Evolutionary conservation across 805 yeast genomes (phyloP).

Genomic region (Saturnispora gosingensis): DNA sequence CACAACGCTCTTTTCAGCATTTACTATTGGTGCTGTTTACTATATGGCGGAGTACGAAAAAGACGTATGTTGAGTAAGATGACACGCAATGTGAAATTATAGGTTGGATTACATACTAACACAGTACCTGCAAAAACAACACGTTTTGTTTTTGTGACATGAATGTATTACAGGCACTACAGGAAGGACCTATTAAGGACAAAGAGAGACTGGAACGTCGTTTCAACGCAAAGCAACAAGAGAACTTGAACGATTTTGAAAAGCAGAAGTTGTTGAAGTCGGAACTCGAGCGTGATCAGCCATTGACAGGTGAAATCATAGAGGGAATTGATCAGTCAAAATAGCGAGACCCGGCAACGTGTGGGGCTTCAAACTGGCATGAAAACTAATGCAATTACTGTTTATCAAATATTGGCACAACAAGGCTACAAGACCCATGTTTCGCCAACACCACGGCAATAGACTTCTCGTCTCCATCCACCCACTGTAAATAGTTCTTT

Average conservation of each 20-base stretch:
- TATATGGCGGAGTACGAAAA: constrained; percentile 61
- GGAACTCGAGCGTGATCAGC: constrained; percentile 52
- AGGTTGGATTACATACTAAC: background rate
- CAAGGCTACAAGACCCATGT: no score
- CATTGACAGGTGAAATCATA: constrained; percentile 45
- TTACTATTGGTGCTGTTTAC: constrained; percentile 61
- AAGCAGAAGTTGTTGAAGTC: constrained; percentile 52
- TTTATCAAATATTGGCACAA: no score
- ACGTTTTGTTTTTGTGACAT: background rate
- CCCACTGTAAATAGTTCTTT: background rate
- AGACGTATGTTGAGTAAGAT: constrained; percentile 33
- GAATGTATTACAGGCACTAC: constrained; percentile 38
- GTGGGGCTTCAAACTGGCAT: no score
- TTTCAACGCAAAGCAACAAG: constrained; percentile 32
- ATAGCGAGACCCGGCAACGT: background rate
- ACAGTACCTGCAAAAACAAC: background rate
- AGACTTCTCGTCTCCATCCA: background rate
- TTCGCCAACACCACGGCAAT: no score
- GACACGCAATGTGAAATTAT: background rate
- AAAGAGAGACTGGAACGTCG: constrained; percentile 52
- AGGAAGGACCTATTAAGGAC: constrained; percentile 81
- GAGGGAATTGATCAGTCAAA: constrained; percentile 30
- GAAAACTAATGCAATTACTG: no score
- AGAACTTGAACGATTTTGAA: constrained; percentile 58
- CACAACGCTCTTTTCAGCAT: constrained; percentile 45